Evolutionary conservation across 331 rosid genomes (phyloP).

Genomic region (Stylosanthes scabra): DNA sequence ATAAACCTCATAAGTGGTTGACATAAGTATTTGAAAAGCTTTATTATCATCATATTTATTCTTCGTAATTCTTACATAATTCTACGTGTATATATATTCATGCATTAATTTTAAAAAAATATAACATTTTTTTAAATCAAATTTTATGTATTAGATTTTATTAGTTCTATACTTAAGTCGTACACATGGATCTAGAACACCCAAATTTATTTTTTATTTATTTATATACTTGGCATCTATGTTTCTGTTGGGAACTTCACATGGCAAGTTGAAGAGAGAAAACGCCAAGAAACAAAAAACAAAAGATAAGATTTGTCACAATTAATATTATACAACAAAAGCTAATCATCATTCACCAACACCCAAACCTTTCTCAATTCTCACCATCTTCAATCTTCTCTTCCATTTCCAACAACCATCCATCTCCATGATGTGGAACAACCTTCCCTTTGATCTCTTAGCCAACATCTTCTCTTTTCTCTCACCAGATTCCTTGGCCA

Average conservation of each 20-base stretch:
- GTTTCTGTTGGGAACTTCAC: background rate
- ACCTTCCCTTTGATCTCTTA: slow-evolving; percentile 60
- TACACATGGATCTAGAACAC: too few relatives aligned
- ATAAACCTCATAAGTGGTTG: background rate
- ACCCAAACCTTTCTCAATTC: background rate
- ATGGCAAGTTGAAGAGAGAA: background rate
- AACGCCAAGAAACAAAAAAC: too few relatives aligned
- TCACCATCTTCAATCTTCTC: background rate
- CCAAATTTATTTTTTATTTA: too few relatives aligned
- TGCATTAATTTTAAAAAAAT: too few relatives aligned
- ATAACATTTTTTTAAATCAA: too few relatives aligned
- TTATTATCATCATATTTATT: too few relatives aligned
- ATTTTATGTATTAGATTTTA: too few relatives aligned
- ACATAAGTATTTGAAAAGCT: background rate
- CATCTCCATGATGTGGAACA: slow-evolving; percentile 58
- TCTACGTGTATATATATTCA: too few relatives aligned
- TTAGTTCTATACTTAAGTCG: too few relatives aligned
- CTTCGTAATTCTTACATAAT: too few relatives aligned
- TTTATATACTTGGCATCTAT: background rate
- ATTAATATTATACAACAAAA: background rate
- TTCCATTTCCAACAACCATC: background rate
- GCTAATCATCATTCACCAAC: background rate
- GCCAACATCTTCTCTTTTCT: slow-evolving; percentile 65
- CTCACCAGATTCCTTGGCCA: slow-evolving; percentile 61
- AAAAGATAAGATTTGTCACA: background rate